Evolutionary conservation across 148 eudicot genomes (phyloP), one percentile per base, ranked within the genome.

Genomic region (Pouteria glomerata): DNA sequence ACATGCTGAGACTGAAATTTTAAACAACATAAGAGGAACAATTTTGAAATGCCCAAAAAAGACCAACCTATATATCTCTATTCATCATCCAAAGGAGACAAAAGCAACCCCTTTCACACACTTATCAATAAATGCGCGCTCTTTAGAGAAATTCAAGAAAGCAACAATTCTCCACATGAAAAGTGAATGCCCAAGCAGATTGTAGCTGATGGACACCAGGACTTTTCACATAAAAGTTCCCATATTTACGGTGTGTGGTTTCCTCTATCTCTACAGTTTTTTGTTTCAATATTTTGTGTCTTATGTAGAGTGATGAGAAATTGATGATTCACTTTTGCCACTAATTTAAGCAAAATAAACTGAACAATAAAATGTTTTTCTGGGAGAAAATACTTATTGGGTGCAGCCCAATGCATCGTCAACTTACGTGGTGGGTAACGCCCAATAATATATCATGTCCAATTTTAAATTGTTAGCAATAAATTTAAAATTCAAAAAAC

Each of bases 11-110:
- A 61, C 57, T 50, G 27, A 13, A 59, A 50, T 10, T 33, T 6
- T 48, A 37, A 58, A 68, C 52, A 60, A 31, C 29, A 31, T 11
- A n/a, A 13, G 34, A 62, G 45, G 44, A 60, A 68, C 39, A 26
- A n/a, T n/a, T 62, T 8, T 45, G 39, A 30, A 62, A 69, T 13
- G 30, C 50, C 21, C 51, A 2, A 37, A 69, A 62, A 53, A 37
- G 45, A 35, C 60, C 44, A 19, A 69, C 79, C 79, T 74, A 76
- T 62, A 52, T 76, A 63, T 75, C 53, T 44, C 69, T 55, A 57
- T 50, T n/a, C 52, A 61, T n/a, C 23, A 44, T 67, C 12, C 8
- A 29, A 51, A 67, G 58, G 64, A 47, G 70, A 58, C 14, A 56
- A 60, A 69, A 51, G 68, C 68, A 42, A 42, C 33, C 34, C 23